Evolutionary conservation across 2,329 filamentous ascomycete genomes (phyloP), one percentile per base, ranked within the genome.

Genomic region (Lachnellula cervina): DNA sequence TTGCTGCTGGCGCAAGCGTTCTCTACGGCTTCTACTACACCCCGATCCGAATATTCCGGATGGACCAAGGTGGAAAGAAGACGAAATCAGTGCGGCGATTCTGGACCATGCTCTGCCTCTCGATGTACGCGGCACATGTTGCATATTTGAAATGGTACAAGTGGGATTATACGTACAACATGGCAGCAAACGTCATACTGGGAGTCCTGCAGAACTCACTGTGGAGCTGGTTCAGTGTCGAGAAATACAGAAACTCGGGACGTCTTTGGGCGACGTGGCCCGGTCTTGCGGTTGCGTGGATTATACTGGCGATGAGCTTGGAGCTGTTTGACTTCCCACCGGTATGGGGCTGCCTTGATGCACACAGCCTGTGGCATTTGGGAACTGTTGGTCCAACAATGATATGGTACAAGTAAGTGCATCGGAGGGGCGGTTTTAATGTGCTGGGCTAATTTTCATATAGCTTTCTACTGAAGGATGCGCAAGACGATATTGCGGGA

Each of bases 101-200:
- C 21, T 97, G 92, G 93, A 92, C 90, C 0, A 67, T 78, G 13
- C 62, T 89, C 7, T 99, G 94, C 70, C 70, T 82, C 25, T 61
- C 74, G 14, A 73, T 96, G 51, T 99, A 96, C 71, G 68, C 79
- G 25, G 76, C 81, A 53, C 94, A 99, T 70, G 84, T 97, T 48
- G 80, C 77, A 46, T 99, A 96, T 71, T 79, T 99, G 53, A 90
- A 87, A 68, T 83, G 90, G 64, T 89, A 92, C 77, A 77, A 80
- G 17, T 99, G 94, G 89, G 89, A 97, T 72, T 99, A 99, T 71
- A 88, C 87, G 5, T 99, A 99, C 75, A 99, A 99, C 71, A 97
- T 99, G 91, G 84, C 88, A 1, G 94, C 92, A 51, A 99, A 97
- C 67, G 89, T 99, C 19, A 83, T 81, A 3, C 82, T 88, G 11